These are phyloP conservation scores for Spiromastix sp. DNA, from an alignment of 2,329 filamentous ascomycete genomes.

Conservation along the genomic window DNA sequence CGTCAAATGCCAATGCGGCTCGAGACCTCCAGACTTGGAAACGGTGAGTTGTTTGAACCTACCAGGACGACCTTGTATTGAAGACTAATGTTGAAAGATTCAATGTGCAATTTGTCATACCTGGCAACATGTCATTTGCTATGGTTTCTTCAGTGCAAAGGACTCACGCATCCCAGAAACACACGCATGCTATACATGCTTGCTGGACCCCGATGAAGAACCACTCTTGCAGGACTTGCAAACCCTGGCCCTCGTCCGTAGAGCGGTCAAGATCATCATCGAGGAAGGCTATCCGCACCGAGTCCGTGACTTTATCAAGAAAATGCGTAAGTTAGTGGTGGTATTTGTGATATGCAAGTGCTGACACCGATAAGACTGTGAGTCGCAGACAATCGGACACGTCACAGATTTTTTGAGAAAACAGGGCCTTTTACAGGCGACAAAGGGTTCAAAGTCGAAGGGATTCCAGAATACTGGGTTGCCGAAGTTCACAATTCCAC, in stretches of 20 bases:
- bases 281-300: conserved; percentile 20
- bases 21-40: conserved; percentile 25
- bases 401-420: conserved; percentile 21
- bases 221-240: conserved; percentile 18
- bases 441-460: conserved; percentile 21
- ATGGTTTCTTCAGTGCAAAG: conserved; percentile 29
- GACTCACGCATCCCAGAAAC: conserved; percentile 30
- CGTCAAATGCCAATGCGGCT: conserved; percentile 31
- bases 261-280: conserved; percentile 19
- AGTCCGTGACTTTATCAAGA: conserved; percentile 18
- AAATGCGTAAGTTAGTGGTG: conserved; percentile 18
- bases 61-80: background rate
- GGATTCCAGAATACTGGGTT: conserved; percentile 21
- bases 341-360: background rate
- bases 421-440: conserved; percentile 17
- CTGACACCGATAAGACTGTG: conserved; percentile 20
- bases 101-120: conserved; percentile 34
- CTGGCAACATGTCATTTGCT: conserved; percentile 38
- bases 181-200: conserved; percentile 39
- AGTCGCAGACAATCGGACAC: conserved; percentile 19
- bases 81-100: conserved; percentile 24
- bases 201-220: conserved; percentile 24
- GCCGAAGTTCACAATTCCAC: conserved; percentile 19
- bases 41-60: conserved; percentile 28
- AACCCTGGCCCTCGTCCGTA: conserved; percentile 19